A percentile compares a stretch with the other conserved stretches of the same genome.
phyloP scores from a whole-genome alignment of 148 eudicot species.

The Cornus florida region DNA sequence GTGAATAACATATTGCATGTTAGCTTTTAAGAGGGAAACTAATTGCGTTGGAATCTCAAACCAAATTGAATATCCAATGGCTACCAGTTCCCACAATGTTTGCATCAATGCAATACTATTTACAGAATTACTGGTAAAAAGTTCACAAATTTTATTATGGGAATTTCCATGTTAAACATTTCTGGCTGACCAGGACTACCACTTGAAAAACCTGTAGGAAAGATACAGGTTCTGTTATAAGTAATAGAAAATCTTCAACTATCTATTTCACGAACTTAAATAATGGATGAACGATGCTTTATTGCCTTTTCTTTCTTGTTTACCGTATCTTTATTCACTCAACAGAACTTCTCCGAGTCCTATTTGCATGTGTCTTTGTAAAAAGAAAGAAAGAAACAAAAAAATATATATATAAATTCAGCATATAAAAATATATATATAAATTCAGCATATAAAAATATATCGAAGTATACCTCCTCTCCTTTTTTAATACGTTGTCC shows the following conservation, averaged over 20 bases:
- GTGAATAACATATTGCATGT: neutral
- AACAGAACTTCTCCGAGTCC: neutral
- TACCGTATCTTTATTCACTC: neutral
- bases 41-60: neutral
- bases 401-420: too few relatives aligned
- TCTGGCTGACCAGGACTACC: neutral
- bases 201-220: too few relatives aligned
- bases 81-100: neutral
- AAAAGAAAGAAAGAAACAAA: too few relatives aligned
- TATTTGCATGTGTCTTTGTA: neutral
- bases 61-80: neutral
- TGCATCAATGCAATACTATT: neutral
- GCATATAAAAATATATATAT: too few relatives aligned
- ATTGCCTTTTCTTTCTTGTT: neutral
- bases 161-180: neutral
- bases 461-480: constrained; percentile 68
- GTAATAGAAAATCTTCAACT: neutral
- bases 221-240: too few relatives aligned
- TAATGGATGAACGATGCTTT: neutral
- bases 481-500: constrained; percentile 79
- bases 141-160: neutral
- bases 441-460: too few relatives aligned
- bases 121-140: neutral
- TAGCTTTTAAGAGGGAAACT: too few relatives aligned
- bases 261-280: neutral